A percentile compares a stretch with the other conserved stretches of the same genome.
These are phyloP conservation scores for Fomitopsis schrenkii DNA, from an alignment of 1,284 basidiomycete species.

Conservation along the genomic window DNA sequence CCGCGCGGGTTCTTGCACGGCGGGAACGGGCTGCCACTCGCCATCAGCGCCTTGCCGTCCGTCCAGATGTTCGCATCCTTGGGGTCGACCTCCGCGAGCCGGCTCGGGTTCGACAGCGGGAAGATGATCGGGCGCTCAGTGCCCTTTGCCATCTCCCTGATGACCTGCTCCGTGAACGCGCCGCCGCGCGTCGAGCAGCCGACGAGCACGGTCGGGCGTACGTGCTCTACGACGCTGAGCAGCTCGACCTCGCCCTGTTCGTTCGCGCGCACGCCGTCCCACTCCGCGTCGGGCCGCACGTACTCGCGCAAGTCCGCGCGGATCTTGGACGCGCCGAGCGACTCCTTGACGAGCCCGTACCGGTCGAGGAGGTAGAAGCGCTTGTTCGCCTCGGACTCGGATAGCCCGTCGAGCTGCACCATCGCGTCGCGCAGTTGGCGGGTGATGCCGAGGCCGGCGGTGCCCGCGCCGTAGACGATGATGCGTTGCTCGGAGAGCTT, in stretches of 20 bases:
- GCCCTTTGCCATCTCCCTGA: constrained; percentile 65
- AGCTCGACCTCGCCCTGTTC: constrained; percentile 46
- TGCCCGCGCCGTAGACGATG: constrained; percentile 79
- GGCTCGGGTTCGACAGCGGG: constrained; percentile 80
- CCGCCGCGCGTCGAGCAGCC: constrained; percentile 79
- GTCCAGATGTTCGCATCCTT: constrained; percentile 76
- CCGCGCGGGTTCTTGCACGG: constrained; percentile 60
- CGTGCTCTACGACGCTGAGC: constrained; percentile 65
- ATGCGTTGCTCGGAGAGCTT: constrained; percentile 72
- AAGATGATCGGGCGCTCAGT: constrained; percentile 77
- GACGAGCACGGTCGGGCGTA: constrained; percentile 72
- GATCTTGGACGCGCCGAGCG: constrained; percentile 42
- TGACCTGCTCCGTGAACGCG: constrained; percentile 78
- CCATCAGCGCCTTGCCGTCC: constrained; percentile 71
- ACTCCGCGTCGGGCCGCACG: constrained; percentile 53
- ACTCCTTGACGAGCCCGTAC: constrained; percentile 53
- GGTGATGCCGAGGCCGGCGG: constrained; percentile 79
- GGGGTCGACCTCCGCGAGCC: constrained; percentile 74
- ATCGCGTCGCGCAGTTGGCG: constrained; percentile 75
- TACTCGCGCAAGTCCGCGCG: constrained; percentile 55
- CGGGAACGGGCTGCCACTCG: constrained; percentile 81
- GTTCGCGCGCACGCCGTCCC: constrained; percentile 32
- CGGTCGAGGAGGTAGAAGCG: constrained; percentile 67
- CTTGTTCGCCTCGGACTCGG: constrained; percentile 55
- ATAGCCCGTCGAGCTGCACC: constrained; percentile 52